A percentile compares a stretch with the other conserved stretches of the same genome.
Conservation (phyloP, 345 rosid species). For the Pelargonium nanum region DNA sequence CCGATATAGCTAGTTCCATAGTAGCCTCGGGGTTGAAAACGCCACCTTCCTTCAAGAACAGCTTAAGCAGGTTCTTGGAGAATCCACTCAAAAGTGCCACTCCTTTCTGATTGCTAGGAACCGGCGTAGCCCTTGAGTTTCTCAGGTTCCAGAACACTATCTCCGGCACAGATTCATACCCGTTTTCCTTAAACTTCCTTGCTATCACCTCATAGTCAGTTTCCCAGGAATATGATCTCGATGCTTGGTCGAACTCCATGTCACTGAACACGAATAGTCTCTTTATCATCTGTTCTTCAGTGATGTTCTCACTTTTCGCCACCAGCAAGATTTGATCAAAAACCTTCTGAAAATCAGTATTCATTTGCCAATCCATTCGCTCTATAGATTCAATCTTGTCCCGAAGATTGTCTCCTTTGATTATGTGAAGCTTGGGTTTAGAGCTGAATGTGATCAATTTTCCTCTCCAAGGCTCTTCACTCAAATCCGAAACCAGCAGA, state of each 20-base stretch:
- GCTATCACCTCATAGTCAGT: too few species aligned
- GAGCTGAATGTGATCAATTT: conserved; percentile 42
- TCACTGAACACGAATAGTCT: conserved; percentile 53
- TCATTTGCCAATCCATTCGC: conserved; percentile 13
- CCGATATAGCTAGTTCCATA: too few species aligned
- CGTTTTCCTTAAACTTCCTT: too few species aligned
- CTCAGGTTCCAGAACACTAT: too few species aligned
- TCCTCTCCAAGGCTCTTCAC: conserved; percentile 53
- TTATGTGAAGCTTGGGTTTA: conserved; percentile 24
- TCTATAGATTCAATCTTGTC: conserved; percentile 28
- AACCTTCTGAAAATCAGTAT: conserved; percentile 40
- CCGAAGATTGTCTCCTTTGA: conserved; percentile 22
- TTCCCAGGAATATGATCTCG: too few species aligned
- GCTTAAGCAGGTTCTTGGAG: too few species aligned
- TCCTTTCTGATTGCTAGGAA: too few species aligned
- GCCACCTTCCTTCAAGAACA: too few species aligned
- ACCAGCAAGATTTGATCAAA: conserved; percentile 41
- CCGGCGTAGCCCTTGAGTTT: too few species aligned
- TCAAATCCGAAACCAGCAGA: conserved; percentile 34
- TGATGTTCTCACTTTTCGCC: conserved; percentile 28
- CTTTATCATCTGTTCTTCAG: conserved; percentile 43
- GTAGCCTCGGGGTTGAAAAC: too few species aligned
- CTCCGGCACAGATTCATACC: too few species aligned
- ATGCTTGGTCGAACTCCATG: conserved; percentile 66
- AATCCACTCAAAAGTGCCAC: too few species aligned